Evolutionary conservation across 768 basidiomycete genomes (phyloP), one percentile per base, ranked within the genome.

Genomic region (Termitomyces sp.): DNA sequence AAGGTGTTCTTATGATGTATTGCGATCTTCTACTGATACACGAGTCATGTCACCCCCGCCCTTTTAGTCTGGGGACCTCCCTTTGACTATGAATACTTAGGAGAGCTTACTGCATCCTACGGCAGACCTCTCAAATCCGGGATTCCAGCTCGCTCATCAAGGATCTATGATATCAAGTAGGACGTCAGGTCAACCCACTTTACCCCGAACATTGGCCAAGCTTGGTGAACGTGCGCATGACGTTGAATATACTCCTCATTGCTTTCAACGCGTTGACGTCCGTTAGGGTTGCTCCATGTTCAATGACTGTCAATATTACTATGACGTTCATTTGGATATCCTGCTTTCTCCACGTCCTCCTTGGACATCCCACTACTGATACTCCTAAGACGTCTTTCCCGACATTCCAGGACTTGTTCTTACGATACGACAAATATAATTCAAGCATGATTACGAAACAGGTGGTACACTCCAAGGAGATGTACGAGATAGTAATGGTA

Each of bases 171-270:
- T 10, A 47, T 19, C 14, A n/a, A 29, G 12, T 31, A 5, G 40
- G 40, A 53, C 31, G 40, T 21, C 52, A 53, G n/a, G 42, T 32
- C 42, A 31, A 53, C 41, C 52, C 52, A 53, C 52, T 16, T 34
- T 17, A 4, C 42, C 27, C 52, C 41, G 52, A 21, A 23, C 32
- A 21, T 53, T 50, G 12, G 25, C 12, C 4, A 37, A 14, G 10
- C n/a, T n/a, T n/a, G n/a, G n/a, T n/a, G n/a, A n/a, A 11, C 9
- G 2, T 17, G 25, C 11, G n/a, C 25, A 38, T n/a, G 50, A 27
- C 25, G 34, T 19, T 1, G 5, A 12, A 23, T 17, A 37, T 35
- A 25, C 10, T 23, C 35, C 6, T 50, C 17, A 45, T 49, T 23
- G 7, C 47, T 49, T 35, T 32, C 48, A 7, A 37, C 21, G 16